Base-by-base conservation (phyloP, 768 basidiomycete species). In the Boletus fagicola region DNA sequence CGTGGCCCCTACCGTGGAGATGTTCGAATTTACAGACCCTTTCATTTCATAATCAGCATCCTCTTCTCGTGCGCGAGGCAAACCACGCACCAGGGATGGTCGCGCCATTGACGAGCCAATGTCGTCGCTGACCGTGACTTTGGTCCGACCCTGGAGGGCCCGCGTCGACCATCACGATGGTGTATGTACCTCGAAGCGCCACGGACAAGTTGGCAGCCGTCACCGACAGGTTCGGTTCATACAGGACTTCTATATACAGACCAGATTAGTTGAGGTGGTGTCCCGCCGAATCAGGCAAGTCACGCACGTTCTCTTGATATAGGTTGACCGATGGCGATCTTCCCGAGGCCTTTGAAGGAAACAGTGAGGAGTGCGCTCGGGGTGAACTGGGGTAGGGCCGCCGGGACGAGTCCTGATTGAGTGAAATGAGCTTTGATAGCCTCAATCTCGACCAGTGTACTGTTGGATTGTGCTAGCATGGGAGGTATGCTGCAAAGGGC, bases 101-200 rank as follows among this genome's bases (percentile, higher is more conserved):
- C 18, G 82, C 88, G 24, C 79, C 76, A 69, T 92, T 90, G 58
- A 85, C 82, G 48, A 93, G 82, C 90, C 90, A 93, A 75, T 92
- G 92, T 53, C 88, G 81, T 49, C 83, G 90, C 61, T 85, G 83
- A 20, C 83, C 85, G 10, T 75, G 72, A 38, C 78, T 70, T 53
- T 83, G 74, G 61, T 86, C 78, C 48, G 80, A 74, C 39, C 90
- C 89, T 38, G 86, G 85, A 24, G 80, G 67, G 57, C 83, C 84
- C 13, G 88, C 87, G 64, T 94, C 91, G 31, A 84, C 80, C 88
- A 94, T 88, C 51, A 82, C 76, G 36, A 92, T 68, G 26, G 90
- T 90, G 72, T 79, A 90, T 42, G 72, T 79, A 13, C 80, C 81
- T 38, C 68, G 68, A 51, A 87, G 69, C 12, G 69, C 36, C 16